phyloP scores from a whole-genome alignment of 225 moss, liverwort and hornwort species.

The Thuidium tamariscinum region DNA sequence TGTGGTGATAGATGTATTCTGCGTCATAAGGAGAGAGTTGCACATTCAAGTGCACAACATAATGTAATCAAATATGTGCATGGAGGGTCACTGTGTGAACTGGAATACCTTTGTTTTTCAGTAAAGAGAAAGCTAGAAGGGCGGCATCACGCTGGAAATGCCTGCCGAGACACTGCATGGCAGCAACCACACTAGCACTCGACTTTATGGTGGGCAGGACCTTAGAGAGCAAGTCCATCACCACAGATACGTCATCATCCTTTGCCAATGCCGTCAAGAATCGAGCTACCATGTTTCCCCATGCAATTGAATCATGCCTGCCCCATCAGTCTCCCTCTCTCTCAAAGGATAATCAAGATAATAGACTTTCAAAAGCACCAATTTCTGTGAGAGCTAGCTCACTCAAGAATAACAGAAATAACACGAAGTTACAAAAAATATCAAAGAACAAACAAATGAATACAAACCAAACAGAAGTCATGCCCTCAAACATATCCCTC shows the following conservation, averaged over 20 bases:
- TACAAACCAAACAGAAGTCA: not conserved
- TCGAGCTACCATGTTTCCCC: slow-evolving; percentile 35
- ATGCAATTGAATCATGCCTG: slow-evolving; percentile 49
- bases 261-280: slow-evolving; percentile 36
- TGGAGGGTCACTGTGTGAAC: not conserved
- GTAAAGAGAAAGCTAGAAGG: slow-evolving; percentile 17
- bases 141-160: slow-evolving; percentile 25
- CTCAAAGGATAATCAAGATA: slow-evolving; percentile 31
- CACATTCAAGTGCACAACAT: not conserved
- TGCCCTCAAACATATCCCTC: not conserved
- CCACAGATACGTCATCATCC: slow-evolving; percentile 14
- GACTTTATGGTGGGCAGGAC: slow-evolving; percentile 36
- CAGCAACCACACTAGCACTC: slow-evolving; percentile 25
- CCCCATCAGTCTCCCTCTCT: slow-evolving; percentile 46
- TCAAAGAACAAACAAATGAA: not conserved
- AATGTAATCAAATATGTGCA: not conserved
- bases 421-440: not conserved
- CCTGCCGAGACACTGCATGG: slow-evolving; percentile 41
- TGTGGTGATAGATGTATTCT: not conserved
- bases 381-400: not conserved
- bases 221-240: slow-evolving; percentile 34
- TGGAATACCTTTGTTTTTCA: slow-evolving; percentile 28
- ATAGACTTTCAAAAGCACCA: not conserved
- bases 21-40: not conserved
- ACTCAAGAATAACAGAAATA: not conserved